Base-by-base conservation (phyloP, 352 stramenopile genomes). In the Phytopythium sindhum region DNA sequence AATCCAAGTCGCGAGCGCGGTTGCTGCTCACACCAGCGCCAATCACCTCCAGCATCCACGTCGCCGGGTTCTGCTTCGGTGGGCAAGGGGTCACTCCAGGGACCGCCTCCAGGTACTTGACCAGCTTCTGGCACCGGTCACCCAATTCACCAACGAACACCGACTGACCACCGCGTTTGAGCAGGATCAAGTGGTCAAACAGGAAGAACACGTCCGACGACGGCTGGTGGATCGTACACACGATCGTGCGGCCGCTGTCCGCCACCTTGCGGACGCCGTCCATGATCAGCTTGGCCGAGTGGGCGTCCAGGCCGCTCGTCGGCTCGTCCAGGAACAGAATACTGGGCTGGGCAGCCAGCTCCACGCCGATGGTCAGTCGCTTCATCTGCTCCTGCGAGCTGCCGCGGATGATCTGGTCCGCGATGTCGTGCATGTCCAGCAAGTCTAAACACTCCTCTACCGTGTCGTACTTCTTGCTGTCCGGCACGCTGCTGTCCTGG, bases 161-260 rank as follows among this genome's bases (percentile, higher is more conserved):
- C 0, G 57, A 61, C 35, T 73, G 51, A 90, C 77, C 76, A 14
- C 71, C 77, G 17, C 66, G 67, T 48, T 86, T 74, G 24, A 97
- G 67, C 6, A 97, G 62, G 45, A 95, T 75, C 10, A 95, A 42
- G 33, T 81, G 74, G 70, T 97, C 86, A 63, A 96, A 94, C n/a
- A 83, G 79, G n/a, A 77, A 77, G 28, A 96, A 96, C 0, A 97
- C 80, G 48, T 96, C 83, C 0, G 78, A 85, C 10, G 76, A 84
- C 17, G 91, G 91, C 70, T 98, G 91, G 65, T 98, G 91, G 72
- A 97, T 97, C 26, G 88, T 97, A 55, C 91, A 96, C 11, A 97
- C 68, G n/a, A 98, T 76, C 9, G 81, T 93, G 8, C 77, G 67
- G 2, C 90, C 88, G 17, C 76, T 75, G 55, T 77, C 64, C 2